Base-by-base conservation (phyloP, 2,329 filamentous ascomycete species). In the Aureobasidium sp. region DNA sequence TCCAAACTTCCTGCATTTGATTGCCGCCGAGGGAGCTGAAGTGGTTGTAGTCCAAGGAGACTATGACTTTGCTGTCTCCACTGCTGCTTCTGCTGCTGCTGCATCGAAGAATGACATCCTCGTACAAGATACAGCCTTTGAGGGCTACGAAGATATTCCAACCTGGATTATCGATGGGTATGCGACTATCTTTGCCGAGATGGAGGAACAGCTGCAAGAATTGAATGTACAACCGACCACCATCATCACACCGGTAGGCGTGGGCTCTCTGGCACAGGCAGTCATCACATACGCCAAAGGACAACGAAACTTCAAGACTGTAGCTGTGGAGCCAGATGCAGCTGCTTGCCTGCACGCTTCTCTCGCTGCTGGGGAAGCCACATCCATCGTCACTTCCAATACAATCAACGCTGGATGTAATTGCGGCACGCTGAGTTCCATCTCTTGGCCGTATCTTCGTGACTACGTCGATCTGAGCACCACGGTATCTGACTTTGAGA, bases 151-250 rank as follows among this genome's bases (percentile, higher is more conserved):
- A 51, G 77, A 84, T 42, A 82, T 91, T 5, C 87, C 89, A 0
- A 71, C 78, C 72, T 91, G 87, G 85, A 87, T 92, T 25, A 87
- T 91, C 0, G 85, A 93, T 64, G 90, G 90, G 0, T 94, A 93
- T 68, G 79, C 79, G 5, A 91, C 88, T 0, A 87, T 92, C 81
- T 76, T 92, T 64, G 71, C 74, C 3, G 90, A 94, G 69, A 77
- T 84, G 0, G 87, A 91, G 55, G 70, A 77, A 22, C 88, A 92
- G 68, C 69, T 87, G 11, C 69, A 78, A 0, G 72, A 74, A 0
- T 66, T 75, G 0, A 64, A 61, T 0, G 17, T 5, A 64, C 73
- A 4, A 76, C 80, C 66, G 6, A 81, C 76, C 0, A 74, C 84
- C 11, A 79, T 86, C 34, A 72, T 93, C 15, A 81, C 82, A 0